Conservation (phyloP, 2,329 filamentous ascomycete genomes). For the Aspergillus sp. region DNA sequence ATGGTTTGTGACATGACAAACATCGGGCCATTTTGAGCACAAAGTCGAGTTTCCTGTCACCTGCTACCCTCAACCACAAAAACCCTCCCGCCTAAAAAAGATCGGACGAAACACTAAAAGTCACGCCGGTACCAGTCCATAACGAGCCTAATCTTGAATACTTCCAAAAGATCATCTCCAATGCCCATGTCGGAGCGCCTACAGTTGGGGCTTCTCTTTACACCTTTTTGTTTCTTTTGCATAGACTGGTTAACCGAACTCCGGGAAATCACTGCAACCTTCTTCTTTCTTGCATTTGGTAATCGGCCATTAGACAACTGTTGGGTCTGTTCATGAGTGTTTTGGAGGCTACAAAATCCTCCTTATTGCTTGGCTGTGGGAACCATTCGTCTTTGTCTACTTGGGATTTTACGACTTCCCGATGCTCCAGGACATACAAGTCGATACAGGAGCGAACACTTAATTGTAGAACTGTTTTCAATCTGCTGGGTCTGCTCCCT, state of each 20-base stretch:
- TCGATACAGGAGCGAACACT: neutral
- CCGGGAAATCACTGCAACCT: slow-evolving; percentile 9
- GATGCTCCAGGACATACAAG: neutral
- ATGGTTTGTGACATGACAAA: neutral
- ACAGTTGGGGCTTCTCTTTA: slow-evolving; percentile 12
- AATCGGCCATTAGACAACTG: slow-evolving; percentile 16
- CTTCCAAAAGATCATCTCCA: slow-evolving; percentile 15
- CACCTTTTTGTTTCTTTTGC: slow-evolving; percentile 8
- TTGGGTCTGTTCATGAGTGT: slow-evolving; percentile 8
- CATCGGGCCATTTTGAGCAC: neutral
- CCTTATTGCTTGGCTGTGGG: neutral
- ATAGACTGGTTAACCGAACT: slow-evolving; percentile 23
- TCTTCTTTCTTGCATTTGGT: slow-evolving; percentile 16
- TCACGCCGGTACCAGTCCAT: slow-evolving; percentile 14
- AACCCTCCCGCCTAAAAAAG: slow-evolving; percentile 7
- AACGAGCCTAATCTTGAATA: slow-evolving; percentile 9
- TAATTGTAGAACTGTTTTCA: neutral
- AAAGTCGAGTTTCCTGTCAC: too few species aligned
- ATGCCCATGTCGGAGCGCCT: slow-evolving; percentile 7
- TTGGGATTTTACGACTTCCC: neutral
- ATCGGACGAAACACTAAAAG: slow-evolving; percentile 17
- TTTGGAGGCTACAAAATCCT: slow-evolving; percentile 1
- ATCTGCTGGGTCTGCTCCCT: neutral
- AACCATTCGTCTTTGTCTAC: too few species aligned
- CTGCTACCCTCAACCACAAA: slow-evolving; percentile 13